Evolutionary conservation across 495 filamentous ascomycete species (phyloP), one percentile per base, ranked within the genome.

Genomic region (Xeromyces bisporus): DNA sequence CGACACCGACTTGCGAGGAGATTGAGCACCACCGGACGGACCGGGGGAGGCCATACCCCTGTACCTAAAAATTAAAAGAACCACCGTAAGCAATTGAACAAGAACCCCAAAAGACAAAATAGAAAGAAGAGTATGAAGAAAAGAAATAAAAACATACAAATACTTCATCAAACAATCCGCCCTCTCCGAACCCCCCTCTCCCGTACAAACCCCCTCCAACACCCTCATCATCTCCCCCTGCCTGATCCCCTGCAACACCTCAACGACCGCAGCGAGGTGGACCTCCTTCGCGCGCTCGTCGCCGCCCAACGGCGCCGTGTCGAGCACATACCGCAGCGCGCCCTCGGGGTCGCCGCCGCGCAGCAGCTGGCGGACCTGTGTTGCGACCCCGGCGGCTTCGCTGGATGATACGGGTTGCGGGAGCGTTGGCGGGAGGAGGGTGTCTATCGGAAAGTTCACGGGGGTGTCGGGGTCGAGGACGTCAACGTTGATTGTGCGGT

Each of bases 401-500:
- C 67, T 58, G 32, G 79, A 73, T 41, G 67, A 71, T 28, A 71
- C 64, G 37, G 78, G 66, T 33, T 71, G 53, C 3, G 59, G 58
- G 26, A 61, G 48, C 28, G 75, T 67, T n/a, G 72, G 57, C 9
- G 81, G 78, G 39, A 78, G 71, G 32, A 93, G 72, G 11, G 82
- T 74, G 29, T 74, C 65, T 44, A 78, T 68, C 46, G 85, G 76
- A 62, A 93, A 93, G 67, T 92, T 93, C 48, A 70, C 58, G 27
- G 77, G 63, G 35, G 78, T 79, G 56, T 93, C 85, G n/a, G 83
- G 78, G 55, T 85, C 76, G 33, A 87, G 71, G 40, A 73, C 68
- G 56, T 93, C 85, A 59, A 93, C 75, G 63, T 93, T 82, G 66
- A 93, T 87, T 44, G 82, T 92, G 50, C 85, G 80, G 74, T 81